Evolutionary conservation across 2,329 filamentous ascomycete species (phyloP), one percentile per base, ranked within the genome.

Genomic region (Cercospora janseana): DNA sequence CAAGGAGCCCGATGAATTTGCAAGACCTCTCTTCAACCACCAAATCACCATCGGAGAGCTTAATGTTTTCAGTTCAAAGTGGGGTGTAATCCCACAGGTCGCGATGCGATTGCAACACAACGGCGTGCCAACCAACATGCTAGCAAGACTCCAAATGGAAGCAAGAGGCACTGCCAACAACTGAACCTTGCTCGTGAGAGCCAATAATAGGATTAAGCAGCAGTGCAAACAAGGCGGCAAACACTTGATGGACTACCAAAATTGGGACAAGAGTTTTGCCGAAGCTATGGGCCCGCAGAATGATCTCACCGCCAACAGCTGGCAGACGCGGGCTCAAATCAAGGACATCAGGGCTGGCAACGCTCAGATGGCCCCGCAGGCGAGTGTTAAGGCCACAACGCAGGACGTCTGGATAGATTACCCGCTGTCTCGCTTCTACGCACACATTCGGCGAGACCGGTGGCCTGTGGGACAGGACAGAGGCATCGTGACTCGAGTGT

Each of bases 381-480:
- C n/a, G n/a, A n/a, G n/a, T n/a, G n/a, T n/a, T n/a, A n/a, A n/a
- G n/a, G n/a, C n/a, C n/a, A n/a, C n/a, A n/a, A n/a, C n/a, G n/a
- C n/a, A 23, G 27, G 18, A 31, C 6, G 0, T 1, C 5, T 47
- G 44, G 44, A 23, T 28, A 1, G 31, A 38, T 5, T 24, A 26
- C 10, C 44, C 31, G 3, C 31, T 47, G 0, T 3, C 4, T 1
- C 2, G 7, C 0, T 38, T 47, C 15, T 47, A 38, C 23, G n/a
- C 20, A 3, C 31, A 37, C 4, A 29, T 47, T 28, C 24, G 13
- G 3, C 0, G 2, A 1, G 6, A 46, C 8, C 18, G 28, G 31
- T 24, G 32, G 13, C 51, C 51, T 2, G 35, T 21, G 6, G 51
- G 46, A 3, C 34, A 50, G 7, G 51, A 54, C 10, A 16, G 38